Conservation (phyloP, 768 basidiomycete species). For the Leccinum rimulosum region DNA sequence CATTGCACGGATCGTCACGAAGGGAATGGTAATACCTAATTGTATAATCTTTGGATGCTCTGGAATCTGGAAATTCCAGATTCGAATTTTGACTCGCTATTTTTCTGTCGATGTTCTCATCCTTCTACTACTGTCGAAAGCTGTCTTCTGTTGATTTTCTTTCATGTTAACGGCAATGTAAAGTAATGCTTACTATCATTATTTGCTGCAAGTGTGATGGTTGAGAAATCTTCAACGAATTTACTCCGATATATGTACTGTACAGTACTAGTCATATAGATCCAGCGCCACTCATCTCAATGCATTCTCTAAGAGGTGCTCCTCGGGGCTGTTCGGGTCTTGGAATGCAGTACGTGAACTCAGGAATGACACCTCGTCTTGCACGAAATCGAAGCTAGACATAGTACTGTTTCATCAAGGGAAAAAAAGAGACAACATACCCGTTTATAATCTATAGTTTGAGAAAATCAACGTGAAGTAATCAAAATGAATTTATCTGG, state of each 20-base stretch:
- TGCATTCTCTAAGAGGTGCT: conserved; percentile 32
- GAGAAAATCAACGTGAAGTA: conserved; percentile 8
- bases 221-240: background rate
- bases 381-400: conserved; percentile 27
- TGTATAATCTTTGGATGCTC: too few species aligned
- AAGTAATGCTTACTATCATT: too few species aligned
- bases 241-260: background rate
- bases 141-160: too few species aligned
- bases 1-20: background rate
- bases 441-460: conserved; percentile 30
- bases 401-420: too few species aligned
- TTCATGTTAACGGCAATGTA: too few species aligned
- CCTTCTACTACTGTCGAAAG: too few species aligned
- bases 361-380: conserved; percentile 32
- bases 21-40: too few species aligned
- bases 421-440: conserved; percentile 16
- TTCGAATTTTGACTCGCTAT: too few species aligned
- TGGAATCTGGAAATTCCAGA: too few species aligned
- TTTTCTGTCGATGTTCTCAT: too few species aligned
- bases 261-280: conserved; percentile 14
- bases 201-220: too few species aligned
- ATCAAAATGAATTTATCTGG: conserved; percentile 48
- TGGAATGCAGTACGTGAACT: conserved; percentile 32
- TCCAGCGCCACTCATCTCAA: conserved; percentile 36
- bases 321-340: conserved; percentile 34